Percentiles rank a stretch among this genome's conserved stretches.
These are phyloP conservation scores for Saccharomycopsis lassenensis DNA, from an alignment of 805 yeast genomes.

Conservation along the genomic window DNA sequence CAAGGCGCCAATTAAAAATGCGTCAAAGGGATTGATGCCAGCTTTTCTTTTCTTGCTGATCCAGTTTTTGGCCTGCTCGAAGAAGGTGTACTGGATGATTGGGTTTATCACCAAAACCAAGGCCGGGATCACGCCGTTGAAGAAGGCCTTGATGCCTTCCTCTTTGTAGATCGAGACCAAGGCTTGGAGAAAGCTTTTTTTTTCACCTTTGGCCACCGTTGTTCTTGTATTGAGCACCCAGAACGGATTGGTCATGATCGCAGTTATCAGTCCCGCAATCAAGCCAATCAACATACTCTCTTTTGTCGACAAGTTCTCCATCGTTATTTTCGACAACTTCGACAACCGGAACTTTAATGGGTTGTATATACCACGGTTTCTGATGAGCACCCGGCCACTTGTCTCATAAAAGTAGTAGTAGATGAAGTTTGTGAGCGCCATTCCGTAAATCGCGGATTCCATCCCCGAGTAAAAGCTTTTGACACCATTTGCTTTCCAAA, in stretches of 20 bases:
- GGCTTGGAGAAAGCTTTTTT: constrained; percentile 41
- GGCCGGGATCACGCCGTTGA: constrained; percentile 84
- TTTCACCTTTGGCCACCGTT: constrained; percentile 39
- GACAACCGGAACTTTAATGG: constrained; percentile 18
- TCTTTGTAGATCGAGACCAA: constrained; percentile 50
- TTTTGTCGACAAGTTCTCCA: constrained; percentile 38
- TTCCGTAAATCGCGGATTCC: constrained; percentile 80
- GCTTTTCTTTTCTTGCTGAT: constrained; percentile 37
- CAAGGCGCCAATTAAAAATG: constrained; percentile 78
- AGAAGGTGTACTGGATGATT: constrained; percentile 82
- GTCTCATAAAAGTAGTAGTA: constrained; percentile 88
- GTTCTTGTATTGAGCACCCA: constrained; percentile 91
- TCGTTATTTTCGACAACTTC: constrained; percentile 8
- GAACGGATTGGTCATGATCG: constrained; percentile 73
- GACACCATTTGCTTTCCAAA: constrained; percentile 39
- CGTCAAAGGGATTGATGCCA: constrained; percentile 54
- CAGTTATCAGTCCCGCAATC: constrained; percentile 79
- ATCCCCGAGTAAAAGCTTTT: constrained; percentile 72
- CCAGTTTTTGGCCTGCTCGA: constrained; percentile 70
- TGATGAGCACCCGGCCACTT: constrained; percentile 37
- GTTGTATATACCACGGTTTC: constrained; percentile 22
- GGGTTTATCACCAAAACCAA: constrained; percentile 80
- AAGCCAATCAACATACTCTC: constrained; percentile 74
- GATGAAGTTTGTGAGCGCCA: constrained; percentile 74
- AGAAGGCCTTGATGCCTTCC: constrained; percentile 64